phyloP scores from a whole-genome alignment of 495 filamentous ascomycete genomes.

The Emericellopsis terricola region DNA sequence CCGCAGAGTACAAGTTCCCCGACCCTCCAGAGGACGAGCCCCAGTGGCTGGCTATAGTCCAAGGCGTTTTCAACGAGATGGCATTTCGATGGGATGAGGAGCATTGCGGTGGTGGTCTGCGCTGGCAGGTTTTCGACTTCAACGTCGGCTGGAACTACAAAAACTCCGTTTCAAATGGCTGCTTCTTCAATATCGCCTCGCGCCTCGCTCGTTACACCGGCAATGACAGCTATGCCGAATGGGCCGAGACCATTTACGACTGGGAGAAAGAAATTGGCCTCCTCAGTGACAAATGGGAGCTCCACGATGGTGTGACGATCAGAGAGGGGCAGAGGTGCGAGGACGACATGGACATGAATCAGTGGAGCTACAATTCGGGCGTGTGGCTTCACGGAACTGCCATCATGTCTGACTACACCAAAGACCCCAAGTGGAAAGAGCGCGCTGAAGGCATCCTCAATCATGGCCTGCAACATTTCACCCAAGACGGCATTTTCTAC shows the following conservation, averaged over 20 bases:
- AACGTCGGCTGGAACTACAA: conserved; percentile 70
- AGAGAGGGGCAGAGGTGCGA: conserved; percentile 28
- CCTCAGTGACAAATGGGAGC: conserved; percentile 38
- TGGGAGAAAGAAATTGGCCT: conserved; percentile 46
- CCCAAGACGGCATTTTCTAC: conserved; percentile 35
- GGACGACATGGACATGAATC: conserved; percentile 35
- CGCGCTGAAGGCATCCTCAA: conserved; percentile 37
- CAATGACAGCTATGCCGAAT: conserved; percentile 57
- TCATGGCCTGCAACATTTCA: conserved; percentile 36
- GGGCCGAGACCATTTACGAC: conserved; percentile 54
- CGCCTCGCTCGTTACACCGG: conserved; percentile 57
- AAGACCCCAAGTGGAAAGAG: conserved; percentile 34
- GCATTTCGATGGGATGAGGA: conserved; percentile 46
- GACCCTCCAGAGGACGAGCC: conserved; percentile 41
- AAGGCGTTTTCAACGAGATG: conserved; percentile 62
- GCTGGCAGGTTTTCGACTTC: conserved; percentile 74
- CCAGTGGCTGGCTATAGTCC: conserved; percentile 62
- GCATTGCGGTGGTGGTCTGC: conserved; percentile 57
- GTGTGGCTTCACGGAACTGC: conserved; percentile 57
- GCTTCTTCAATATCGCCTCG: conserved; percentile 68
- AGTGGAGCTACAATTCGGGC: conserved; percentile 65
- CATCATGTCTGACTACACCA: conserved; percentile 57
- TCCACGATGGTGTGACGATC: conserved; percentile 50
- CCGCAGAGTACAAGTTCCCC: conserved; percentile 62
- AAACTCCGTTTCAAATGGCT: conserved; percentile 62